A percentile compares a stretch with the other conserved stretches of the same genome.
phyloP scores from a whole-genome alignment of 2,329 filamentous ascomycete genomes.

The Aspergillus awamori region DNA sequence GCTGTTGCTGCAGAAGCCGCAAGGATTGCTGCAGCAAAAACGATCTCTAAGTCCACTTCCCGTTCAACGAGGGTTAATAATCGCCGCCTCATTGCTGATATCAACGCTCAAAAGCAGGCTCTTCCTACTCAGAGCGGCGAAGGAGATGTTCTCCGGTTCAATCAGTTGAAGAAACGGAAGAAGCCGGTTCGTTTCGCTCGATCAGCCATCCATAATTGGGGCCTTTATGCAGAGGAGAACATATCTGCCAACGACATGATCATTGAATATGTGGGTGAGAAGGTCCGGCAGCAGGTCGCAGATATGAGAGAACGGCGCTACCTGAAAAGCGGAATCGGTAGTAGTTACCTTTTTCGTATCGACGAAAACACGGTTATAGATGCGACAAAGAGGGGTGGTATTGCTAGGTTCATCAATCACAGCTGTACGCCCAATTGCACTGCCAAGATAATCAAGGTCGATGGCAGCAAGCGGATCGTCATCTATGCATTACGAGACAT shows the following conservation, averaged over 20 bases:
- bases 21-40: conserved; percentile 76
- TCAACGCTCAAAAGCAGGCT: conserved; percentile 88
- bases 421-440: conserved; percentile 98
- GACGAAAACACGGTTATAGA: conserved; percentile 97
- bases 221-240: conserved; percentile 94
- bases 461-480: conserved; percentile 96
- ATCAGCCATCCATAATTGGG: conserved; percentile 99
- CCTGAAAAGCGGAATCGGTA: conserved; percentile 93
- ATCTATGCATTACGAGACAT: conserved; percentile 98
- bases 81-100: conserved; percentile 87
- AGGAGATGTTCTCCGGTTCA: conserved; percentile 92
- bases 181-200: conserved; percentile 98
- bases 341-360: conserved; percentile 96
- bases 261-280: conserved; percentile 98
- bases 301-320: conserved; percentile 92
- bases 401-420: conserved; percentile 97
- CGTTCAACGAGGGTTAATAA: conserved; percentile 95
- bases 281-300: conserved; percentile 95
- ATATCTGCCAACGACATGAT: conserved; percentile 99
- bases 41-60: conserved; percentile 83
- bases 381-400: conserved; percentile 97
- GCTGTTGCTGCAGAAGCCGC: conserved; percentile 70
- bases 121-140: conserved; percentile 71
- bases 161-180: conserved; percentile 98
- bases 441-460: conserved; percentile 98